Base-by-base conservation (phyloP, 2,329 filamentous ascomycete species). In the Fusarium sp. region DNA sequence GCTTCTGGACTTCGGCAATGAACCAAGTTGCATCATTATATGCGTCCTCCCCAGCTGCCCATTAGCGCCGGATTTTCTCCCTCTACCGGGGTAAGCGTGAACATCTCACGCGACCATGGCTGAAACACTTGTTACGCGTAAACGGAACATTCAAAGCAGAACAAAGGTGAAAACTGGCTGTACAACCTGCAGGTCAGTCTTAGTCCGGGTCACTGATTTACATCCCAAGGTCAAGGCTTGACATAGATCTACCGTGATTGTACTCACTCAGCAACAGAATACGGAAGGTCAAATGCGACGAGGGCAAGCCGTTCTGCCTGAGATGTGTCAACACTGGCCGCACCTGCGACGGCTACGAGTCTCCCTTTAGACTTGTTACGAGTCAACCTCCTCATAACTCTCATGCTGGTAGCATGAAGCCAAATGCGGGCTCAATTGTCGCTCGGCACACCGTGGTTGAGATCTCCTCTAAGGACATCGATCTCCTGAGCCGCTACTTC, bases 141-240 rank as follows among this genome's bases (percentile, higher is more conserved):
- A 80, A 77, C 77, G 77, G 31, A 56, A 22, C n/a, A 20, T 56
- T 20, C 29, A 56, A 14, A 20, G 69, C 18, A 71, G 59, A 18
- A 61, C 78, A 20, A 85, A 85, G 64, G 83, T 84, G 18, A 85
- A 85, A 68, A 85, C 83, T 16, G 84, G 84, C 57, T 85, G 84
- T 76, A 75, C 69, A 75, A 85, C 84, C 61, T 86, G 84, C 82
- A 83, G 83, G 84, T 85, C 22, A 5, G 8, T n/a, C 64, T 24
- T 58, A 66, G 35, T 56, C 75, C 56, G 50, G 64, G 59, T 74
- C 62, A 31, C 56, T 39, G 52, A 41, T 75, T 59, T 69, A 74
- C 35, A n/a, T 54, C 16, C n/a, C 24, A 27, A 59, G 22, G 27
- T n/a, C 4, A 37, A 7, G 27, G 22, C 35, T 63, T 33, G 22